Percentiles rank a stretch among this genome's conserved stretches.
Conservation (phyloP, 495 filamentous ascomycete genomes). For the Aspergillus sclerotioniger region DNA sequence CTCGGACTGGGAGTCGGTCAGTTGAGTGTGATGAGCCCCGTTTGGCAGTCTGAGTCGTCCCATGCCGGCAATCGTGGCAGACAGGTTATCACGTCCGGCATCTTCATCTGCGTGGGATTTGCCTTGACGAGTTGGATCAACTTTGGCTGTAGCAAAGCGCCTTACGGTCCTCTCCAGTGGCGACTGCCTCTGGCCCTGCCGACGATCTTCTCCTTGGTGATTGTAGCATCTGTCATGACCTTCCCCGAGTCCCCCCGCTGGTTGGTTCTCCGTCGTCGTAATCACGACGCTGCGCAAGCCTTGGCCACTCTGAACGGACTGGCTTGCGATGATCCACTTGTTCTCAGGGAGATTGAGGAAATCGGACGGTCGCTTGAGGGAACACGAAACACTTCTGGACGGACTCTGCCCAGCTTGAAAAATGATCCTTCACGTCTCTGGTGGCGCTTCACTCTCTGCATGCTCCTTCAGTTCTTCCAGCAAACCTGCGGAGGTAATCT, state of each 20-base stretch:
- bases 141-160: conserved; percentile 46
- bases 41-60: conserved; percentile 43
- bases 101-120: conserved; percentile 58
- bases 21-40: conserved; percentile 56
- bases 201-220: conserved; percentile 44
- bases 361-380: not conserved
- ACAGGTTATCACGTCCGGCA: conserved; percentile 47
- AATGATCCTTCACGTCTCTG: not conserved
- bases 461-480: conserved; percentile 38
- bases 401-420: not conserved
- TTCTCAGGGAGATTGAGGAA: conserved; percentile 28
- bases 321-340: conserved; percentile 24
- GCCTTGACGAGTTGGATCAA: conserved; percentile 66
- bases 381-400: not conserved
- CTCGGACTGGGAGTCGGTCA: conserved; percentile 60
- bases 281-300: conserved; percentile 28
- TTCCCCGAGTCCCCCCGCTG: conserved; percentile 53
- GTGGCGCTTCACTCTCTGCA: conserved; percentile 27
- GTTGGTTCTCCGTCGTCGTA: conserved; percentile 33
- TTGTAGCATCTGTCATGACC: conserved; percentile 40
- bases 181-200: conserved; percentile 46
- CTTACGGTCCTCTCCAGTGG: conserved; percentile 43
- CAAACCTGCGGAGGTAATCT: conserved; percentile 32
- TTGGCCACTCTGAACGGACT: conserved; percentile 34
- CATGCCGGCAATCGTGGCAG: conserved; percentile 38